Evolutionary conservation across 164 flowering plant genomes (phyloP), one percentile per base, ranked within the genome.

Genomic region (Vitis riparia): DNA sequence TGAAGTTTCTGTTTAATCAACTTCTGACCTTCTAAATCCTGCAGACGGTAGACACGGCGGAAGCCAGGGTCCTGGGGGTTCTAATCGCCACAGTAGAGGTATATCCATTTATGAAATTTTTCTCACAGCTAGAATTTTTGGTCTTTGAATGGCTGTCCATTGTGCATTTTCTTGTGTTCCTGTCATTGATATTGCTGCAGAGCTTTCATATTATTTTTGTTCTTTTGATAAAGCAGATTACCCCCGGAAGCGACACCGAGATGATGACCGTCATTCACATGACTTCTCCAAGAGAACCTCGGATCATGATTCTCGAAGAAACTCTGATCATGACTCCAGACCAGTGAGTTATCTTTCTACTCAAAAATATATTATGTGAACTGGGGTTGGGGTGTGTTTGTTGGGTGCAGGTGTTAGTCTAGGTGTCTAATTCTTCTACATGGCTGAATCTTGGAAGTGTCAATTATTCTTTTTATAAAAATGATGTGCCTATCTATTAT

Each of bases 1-100:
- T 15, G 30, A 52, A 27, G 13, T 30, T 55, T 67, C 29, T 17
- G 3, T 13, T 44, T 16, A 3, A 47, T 29, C 58, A 37, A 11
- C 49, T 51, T 72, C 13, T 74, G 44, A 50, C 59, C 5, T 57
- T 68, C 65, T 49, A 48, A 11, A 5, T 57, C n/a, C 16, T 80
- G 72, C 80, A 95, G 99, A 89, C 87, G 93, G 91, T 65, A 86
- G 94, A 74, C 95, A 83, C 53, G 93, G 90, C 61, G 92, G 97
- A 79, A 73, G 84, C 61, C 86, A 89, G 44, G 86, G 87, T 30
- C 88, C 83, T 77, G 97, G 93, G 58, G 87, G 88, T 50, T 84
- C 90, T 64, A 65, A 86, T 65, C 82, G 96, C 51, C 87, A 90
- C 58, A 81, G 88, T 57, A 86, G 97, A 86, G 99, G 98, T 88